Evolutionary conservation across 257 asterid species (phyloP).

Genomic region (Mitragyna speciosa): DNA sequence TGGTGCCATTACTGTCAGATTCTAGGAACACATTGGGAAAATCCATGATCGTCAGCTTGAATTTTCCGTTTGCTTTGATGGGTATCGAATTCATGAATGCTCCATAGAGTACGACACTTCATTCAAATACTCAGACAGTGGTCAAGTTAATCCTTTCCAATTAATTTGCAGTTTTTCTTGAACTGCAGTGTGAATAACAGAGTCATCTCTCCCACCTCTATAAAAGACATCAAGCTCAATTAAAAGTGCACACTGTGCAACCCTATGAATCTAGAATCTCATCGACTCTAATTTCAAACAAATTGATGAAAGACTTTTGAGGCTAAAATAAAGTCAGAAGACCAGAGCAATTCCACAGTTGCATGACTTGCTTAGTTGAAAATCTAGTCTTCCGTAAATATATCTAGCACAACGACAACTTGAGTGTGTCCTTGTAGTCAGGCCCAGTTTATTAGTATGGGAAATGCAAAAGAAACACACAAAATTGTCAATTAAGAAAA

Average conservation of each 20-base stretch:
- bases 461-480: background rate
- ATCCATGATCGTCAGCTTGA: background rate
- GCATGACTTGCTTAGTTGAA: background rate
- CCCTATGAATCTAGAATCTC: background rate
- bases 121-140: background rate
- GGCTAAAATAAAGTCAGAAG: background rate
- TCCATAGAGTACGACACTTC: background rate
- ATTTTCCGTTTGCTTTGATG: background rate
- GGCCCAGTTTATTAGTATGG: background rate
- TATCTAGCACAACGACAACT: background rate
- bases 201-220: background rate
- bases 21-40: background rate
- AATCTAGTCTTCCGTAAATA: background rate
- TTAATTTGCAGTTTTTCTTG: conserved; percentile 1
- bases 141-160: background rate
- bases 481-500: background rate
- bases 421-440: no score
- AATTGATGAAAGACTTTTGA: background rate
- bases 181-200: background rate
- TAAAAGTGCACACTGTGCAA: background rate
- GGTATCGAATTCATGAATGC: background rate
- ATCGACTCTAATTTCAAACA: background rate
- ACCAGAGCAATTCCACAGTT: background rate
- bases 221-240: background rate
- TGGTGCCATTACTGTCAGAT: background rate